Conservation (phyloP, 331 rosid species). For the Acacia concinna region DNA sequence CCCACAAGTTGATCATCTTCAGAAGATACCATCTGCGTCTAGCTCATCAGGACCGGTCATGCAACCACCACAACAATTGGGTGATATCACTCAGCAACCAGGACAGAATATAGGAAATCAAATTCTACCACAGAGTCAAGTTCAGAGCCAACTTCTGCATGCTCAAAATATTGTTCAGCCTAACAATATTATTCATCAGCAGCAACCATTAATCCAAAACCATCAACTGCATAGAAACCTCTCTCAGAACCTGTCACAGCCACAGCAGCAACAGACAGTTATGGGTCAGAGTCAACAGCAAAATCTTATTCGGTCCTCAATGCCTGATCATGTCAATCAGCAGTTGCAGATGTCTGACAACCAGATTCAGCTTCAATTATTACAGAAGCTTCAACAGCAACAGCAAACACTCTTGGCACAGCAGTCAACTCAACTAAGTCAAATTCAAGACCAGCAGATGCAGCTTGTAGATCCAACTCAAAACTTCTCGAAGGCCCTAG, state of each 20-base stretch:
- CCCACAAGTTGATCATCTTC: conserved; percentile 73
- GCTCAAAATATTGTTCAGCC: conserved; percentile 62
- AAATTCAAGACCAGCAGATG: conserved; percentile 74
- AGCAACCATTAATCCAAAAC: conserved; percentile 60
- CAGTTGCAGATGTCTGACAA: conserved; percentile 72
- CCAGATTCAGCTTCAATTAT: conserved; percentile 67
- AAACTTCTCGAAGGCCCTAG: conserved; percentile 52
- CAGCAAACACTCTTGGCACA: conserved; percentile 71
- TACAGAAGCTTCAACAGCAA: conserved; percentile 79
- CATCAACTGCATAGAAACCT: conserved; percentile 62
- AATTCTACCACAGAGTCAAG: conserved; percentile 54
- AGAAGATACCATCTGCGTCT: conserved; percentile 51
- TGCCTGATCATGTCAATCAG: conserved; percentile 65
- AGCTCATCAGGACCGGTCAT: conserved; percentile 52
- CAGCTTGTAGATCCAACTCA: conserved; percentile 63
- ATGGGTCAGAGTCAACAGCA: conserved; percentile 67
- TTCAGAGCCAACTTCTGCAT: conserved; percentile 66
- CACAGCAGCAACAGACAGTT: conserved; percentile 56
- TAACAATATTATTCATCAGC: conserved; percentile 61
- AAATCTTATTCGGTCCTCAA: conserved; percentile 49
- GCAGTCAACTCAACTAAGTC: conserved; percentile 60
- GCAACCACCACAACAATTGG: conserved; percentile 63
- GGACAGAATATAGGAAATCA: conserved; percentile 63
- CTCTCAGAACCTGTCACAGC: conserved; percentile 58
- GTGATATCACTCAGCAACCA: conserved; percentile 54